These are phyloP conservation scores for Rhodotorula mucilaginosa DNA, from an alignment of 1,284 basidiomycete species.

Conservation along the genomic window DNA sequence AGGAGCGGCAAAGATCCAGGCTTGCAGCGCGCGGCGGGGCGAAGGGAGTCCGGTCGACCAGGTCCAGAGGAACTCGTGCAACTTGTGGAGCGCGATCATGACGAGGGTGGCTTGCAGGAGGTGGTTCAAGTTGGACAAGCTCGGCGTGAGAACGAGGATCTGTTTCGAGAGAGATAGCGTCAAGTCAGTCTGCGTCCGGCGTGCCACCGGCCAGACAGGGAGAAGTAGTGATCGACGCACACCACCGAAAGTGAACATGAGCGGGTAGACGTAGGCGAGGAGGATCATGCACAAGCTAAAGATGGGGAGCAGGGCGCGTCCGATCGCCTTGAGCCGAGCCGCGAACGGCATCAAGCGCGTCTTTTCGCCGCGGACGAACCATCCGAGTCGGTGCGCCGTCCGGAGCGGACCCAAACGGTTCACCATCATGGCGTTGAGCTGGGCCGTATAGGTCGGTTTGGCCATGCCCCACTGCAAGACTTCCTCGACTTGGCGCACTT, in stretches of 20 bases:
- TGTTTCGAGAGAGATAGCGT: background rate
- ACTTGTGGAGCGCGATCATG: constrained; percentile 35
- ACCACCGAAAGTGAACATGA: constrained; percentile 41
- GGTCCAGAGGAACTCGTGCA: constrained; percentile 40
- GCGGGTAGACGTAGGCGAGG: constrained; percentile 39
- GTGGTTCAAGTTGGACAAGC: constrained; percentile 36
- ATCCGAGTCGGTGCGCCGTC: constrained; percentile 39
- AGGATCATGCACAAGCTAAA: constrained; percentile 40
- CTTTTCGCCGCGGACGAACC: constrained; percentile 37
- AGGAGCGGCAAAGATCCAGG: constrained; percentile 42
- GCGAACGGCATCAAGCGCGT: constrained; percentile 39
- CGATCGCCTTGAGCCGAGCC: constrained; percentile 32
- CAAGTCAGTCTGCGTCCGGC: background rate
- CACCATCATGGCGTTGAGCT: constrained; percentile 38
- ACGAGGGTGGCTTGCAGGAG: constrained; percentile 39
- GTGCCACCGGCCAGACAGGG: background rate
- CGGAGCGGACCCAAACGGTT: constrained; percentile 37
- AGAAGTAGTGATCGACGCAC: constrained; percentile 3
- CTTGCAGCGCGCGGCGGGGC: constrained; percentile 38
- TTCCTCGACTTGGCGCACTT: constrained; percentile 39
- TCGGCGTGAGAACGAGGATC: constrained; percentile 34
- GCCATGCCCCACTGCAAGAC: constrained; percentile 42
- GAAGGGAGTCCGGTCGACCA: constrained; percentile 34
- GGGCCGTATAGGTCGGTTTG: constrained; percentile 32
- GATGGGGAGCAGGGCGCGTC: constrained; percentile 38